Evolutionary conservation across 2,329 filamentous ascomycete species (phyloP).

Genomic region (Phaeophleospora eucalypticola): DNA sequence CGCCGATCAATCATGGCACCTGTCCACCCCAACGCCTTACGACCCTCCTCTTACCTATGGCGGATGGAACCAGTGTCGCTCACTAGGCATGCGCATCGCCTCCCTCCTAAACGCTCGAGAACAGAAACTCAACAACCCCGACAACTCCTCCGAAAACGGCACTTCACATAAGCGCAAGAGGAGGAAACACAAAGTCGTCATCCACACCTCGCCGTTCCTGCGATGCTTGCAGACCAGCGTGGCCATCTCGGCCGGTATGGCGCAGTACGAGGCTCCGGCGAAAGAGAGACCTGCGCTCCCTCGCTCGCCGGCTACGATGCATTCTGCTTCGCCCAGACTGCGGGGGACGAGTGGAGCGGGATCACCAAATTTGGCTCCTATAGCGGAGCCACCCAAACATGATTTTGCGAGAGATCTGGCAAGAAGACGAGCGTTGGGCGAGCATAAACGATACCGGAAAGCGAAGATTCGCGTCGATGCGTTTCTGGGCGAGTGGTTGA

Average conservation of each 20-base stretch:
- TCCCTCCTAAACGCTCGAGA: constrained; percentile 58
- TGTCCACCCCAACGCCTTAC: constrained; percentile 88
- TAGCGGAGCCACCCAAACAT: constrained; percentile 35
- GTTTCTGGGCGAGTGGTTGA: constrained; percentile 93
- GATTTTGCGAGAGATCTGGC: constrained; percentile 36
- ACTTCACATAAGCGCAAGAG: constrained; percentile 20
- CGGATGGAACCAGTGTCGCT: constrained; percentile 82
- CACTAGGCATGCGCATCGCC: constrained; percentile 79
- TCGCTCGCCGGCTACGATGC: constrained; percentile 27
- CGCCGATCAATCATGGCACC: constrained; percentile 91
- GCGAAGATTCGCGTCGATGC: constrained; percentile 76
- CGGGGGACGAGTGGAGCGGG: constrained; percentile 23
- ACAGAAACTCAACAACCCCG: constrained; percentile 38
- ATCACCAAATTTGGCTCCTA: constrained; percentile 30
- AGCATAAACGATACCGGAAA: constrained; percentile 42
- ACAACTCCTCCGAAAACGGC: constrained; percentile 11
- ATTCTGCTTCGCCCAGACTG: constrained; percentile 32
- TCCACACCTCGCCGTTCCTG: constrained; percentile 91
- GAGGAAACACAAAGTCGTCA: constrained; percentile 69
- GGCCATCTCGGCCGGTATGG: constrained; percentile 79
- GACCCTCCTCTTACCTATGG: constrained; percentile 93
- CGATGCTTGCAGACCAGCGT: constrained; percentile 90
- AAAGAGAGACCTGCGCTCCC: constrained; percentile 25
- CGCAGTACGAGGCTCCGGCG: constrained; percentile 54
- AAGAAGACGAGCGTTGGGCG: constrained; percentile 29